phyloP scores from a whole-genome alignment of 2,329 filamentous ascomycete genomes.

The Apiospora saccharicola region DNA sequence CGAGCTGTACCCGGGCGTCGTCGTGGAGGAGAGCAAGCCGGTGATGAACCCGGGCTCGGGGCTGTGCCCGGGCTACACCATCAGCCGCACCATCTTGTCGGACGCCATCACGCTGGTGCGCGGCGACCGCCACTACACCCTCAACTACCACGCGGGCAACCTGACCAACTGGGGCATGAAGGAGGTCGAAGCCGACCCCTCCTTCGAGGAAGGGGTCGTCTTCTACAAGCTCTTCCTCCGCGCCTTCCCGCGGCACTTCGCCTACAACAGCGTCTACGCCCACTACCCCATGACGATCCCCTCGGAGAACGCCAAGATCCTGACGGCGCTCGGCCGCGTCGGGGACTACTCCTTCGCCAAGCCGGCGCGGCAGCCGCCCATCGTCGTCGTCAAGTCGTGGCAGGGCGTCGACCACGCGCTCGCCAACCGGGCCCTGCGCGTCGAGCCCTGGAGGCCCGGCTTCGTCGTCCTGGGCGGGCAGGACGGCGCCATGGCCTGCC shows the following conservation, averaged over 20 bases:
- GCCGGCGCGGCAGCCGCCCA: not conserved
- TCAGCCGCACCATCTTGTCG: constrained; percentile 63
- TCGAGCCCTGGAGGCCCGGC: constrained; percentile 21
- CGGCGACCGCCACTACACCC: constrained; percentile 70
- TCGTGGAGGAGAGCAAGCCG: constrained; percentile 63
- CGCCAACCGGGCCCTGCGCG: not conserved
- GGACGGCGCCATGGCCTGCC: constrained; percentile 13
- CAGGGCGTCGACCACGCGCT: constrained; percentile 21
- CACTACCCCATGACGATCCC: constrained; percentile 27
- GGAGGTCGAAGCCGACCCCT: constrained; percentile 62
- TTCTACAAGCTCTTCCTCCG: constrained; percentile 71
- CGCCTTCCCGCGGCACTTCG: constrained; percentile 70
- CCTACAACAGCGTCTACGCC: constrained; percentile 43
- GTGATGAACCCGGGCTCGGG: constrained; percentile 55
- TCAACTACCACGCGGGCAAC: constrained; percentile 65
- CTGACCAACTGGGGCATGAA: constrained; percentile 73
- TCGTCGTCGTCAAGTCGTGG: constrained; percentile 8
- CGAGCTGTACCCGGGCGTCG: constrained; percentile 65
- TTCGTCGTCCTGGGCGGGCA: not conserved
- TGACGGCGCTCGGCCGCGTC: constrained; percentile 22
- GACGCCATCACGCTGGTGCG: constrained; percentile 69
- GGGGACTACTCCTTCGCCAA: constrained; percentile 17
- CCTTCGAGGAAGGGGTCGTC: constrained; percentile 68
- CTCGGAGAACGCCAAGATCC: constrained; percentile 27
- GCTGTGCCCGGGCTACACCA: constrained; percentile 55